These are phyloP conservation scores for Daedalea quercina DNA, from an alignment of 768 basidiomycete genomes.

Conservation along the genomic window DNA sequence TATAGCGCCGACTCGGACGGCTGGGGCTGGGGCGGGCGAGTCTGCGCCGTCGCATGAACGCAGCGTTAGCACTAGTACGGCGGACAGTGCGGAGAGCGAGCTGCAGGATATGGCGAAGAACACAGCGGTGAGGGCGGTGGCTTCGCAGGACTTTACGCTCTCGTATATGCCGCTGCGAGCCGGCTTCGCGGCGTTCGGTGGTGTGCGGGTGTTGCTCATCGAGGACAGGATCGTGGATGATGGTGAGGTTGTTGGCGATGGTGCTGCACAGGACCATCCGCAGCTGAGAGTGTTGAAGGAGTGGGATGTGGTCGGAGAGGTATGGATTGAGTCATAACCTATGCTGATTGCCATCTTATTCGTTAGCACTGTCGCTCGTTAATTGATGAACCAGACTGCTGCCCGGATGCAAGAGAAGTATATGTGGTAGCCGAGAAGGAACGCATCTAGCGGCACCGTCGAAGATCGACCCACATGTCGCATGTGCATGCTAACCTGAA, in stretches of 20 bases:
- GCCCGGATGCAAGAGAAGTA: no score
- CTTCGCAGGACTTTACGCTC: conserved; percentile 54
- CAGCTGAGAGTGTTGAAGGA: conserved; percentile 54
- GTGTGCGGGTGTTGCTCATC: conserved; percentile 61
- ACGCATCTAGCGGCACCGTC: no score
- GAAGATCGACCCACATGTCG: no score
- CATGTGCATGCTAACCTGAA: no score
- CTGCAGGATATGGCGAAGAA: conserved; percentile 7
- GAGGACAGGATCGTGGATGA: conserved; percentile 44
- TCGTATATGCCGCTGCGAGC: conserved; percentile 49
- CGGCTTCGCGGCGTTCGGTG: conserved; percentile 63
- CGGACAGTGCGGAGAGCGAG: conserved; percentile 16
- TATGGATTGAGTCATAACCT: conserved; percentile 44
- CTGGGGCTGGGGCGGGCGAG: not conserved
- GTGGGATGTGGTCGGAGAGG: conserved; percentile 65
- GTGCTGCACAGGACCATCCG: conserved; percentile 18
- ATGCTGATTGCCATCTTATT: no score
- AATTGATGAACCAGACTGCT: no score
- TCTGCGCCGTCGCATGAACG: conserved; percentile 2
- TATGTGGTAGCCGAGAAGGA: no score
- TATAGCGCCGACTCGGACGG: conserved; percentile 1
- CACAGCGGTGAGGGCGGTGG: conserved; percentile 24
- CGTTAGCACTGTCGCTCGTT: no score
- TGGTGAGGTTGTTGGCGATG: conserved; percentile 16
- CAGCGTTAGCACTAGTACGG: conserved; percentile 14